Evolutionary conservation across 1,284 basidiomycete species (phyloP), one percentile per base, ranked within the genome.

Genomic region (Tetrapyrgos nigripes): DNA sequence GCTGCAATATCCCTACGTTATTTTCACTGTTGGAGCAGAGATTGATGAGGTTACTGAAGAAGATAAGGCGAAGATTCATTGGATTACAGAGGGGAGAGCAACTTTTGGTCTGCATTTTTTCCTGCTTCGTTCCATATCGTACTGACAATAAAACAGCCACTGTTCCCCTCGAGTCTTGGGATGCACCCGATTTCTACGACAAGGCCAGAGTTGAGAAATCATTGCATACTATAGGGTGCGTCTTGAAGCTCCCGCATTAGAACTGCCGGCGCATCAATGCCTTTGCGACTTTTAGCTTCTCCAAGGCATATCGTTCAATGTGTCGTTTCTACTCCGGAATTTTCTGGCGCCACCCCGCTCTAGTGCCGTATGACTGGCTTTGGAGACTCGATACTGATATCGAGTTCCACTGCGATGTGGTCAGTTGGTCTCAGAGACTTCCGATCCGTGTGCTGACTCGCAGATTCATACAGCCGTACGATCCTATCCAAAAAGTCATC

Each of bases 371-470:
- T 43, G 70, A 72, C 6, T 72, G 70, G 70, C 35, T 72, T 29
- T 72, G 68, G 68, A 59, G 70, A 14, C 59, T 72, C 3, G 70
- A 72, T 52, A 67, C 70, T 19, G 70, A 72, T 50, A 69, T 72
- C 26, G 66, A 68, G 45, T 72, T 72, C 48, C 69, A 72, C 52
- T 72, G 70, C 49, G 70, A 72, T 45, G 53, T 72, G 27, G 70
- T 71, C 50, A 55, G 66, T 62, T 17, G 13, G 46, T 17, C 29
- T 43, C 21, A 28, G 40, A 27, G 46, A n/a, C 19, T 1, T 9
- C n/a, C 17, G 19, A n/a, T n/a, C n/a, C n/a, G n/a, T n/a, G n/a
- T n/a, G 11, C 10, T 37, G 21, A 17, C 19, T 26, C 19, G 4
- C n/a, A n/a, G n/a, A n/a, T n/a, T n/a, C n/a, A 45, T 40, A 8